A percentile compares a stretch with the other conserved stretches of the same genome.
Conservation (phyloP, 2,329 filamentous ascomycete genomes). For the Stemphylium beticola region DNA sequence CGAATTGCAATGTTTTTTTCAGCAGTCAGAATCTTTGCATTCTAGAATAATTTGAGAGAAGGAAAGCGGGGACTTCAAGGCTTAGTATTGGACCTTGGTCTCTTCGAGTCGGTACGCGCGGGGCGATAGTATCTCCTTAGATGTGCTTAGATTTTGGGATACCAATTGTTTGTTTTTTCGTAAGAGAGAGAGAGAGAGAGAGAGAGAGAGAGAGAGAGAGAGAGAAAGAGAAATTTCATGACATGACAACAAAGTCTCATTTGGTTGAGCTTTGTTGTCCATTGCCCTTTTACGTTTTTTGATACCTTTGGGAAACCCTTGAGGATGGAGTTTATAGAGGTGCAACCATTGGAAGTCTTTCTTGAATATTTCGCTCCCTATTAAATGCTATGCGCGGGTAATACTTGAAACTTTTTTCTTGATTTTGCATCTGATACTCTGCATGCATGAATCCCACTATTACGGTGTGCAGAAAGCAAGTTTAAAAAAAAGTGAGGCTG, state of each 20-base stretch:
- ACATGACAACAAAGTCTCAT: slow-evolving; percentile 10
- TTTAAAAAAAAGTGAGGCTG: not conserved
- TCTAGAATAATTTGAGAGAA: slow-evolving; percentile 5
- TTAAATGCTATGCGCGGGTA: too few species aligned
- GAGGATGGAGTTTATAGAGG: slow-evolving; percentile 43
- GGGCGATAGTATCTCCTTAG: slow-evolving; percentile 14
- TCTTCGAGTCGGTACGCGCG: slow-evolving; percentile 5
- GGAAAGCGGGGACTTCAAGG: not conserved
- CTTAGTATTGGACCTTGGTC: slow-evolving; percentile 10
- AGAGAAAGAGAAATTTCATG: not conserved
- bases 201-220: slow-evolving; percentile 9
- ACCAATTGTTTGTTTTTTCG: slow-evolving; percentile 16
- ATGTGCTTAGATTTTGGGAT: slow-evolving; percentile 26
- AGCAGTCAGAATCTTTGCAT: slow-evolving; percentile 7
- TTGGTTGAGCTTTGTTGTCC: slow-evolving; percentile 4
- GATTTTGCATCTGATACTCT: too few species aligned
- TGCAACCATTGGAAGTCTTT: slow-evolving; percentile 6
- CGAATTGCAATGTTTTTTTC: slow-evolving; percentile 3
- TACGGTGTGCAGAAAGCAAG: too few species aligned
- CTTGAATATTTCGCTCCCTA: too few species aligned
- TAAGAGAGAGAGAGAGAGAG: slow-evolving; percentile 6
- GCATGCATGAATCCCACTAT: too few species aligned
- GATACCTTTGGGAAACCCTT: slow-evolving; percentile 21
- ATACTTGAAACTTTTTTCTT: too few species aligned
- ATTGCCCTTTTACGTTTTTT: not conserved